Percentiles rank a stretch among this genome's conserved stretches.
Evolutionary conservation across 371 early-diverging fungal species (phyloP).

Genomic region (Mortierella sp.): DNA sequence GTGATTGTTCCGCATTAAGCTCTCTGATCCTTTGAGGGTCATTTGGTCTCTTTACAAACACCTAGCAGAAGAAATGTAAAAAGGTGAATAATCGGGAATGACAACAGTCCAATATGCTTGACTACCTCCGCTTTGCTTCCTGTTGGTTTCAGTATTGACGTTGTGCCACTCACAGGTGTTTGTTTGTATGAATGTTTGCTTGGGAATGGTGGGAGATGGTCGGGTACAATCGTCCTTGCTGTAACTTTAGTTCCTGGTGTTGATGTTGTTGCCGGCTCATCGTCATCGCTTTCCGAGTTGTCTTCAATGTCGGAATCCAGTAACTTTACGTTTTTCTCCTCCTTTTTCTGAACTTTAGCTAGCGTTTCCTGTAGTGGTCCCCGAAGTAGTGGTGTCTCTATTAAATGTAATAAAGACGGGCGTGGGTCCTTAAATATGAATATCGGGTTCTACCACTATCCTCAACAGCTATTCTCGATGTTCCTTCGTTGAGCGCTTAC

Average conservation of each 20-base stretch:
- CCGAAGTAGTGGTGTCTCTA: conserved; percentile 38
- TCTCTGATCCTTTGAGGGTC: conserved; percentile 73
- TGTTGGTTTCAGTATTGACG: not conserved
- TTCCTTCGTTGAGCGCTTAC: conserved; percentile 37
- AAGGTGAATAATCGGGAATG: not conserved
- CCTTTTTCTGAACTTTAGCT: conserved; percentile 29
- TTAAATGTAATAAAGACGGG: not conserved
- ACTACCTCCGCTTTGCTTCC: not conserved
- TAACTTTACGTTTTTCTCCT: conserved; percentile 25
- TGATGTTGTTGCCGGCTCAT: conserved; percentile 35
- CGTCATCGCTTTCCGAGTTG: conserved; percentile 46
- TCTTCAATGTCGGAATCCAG: conserved; percentile 54
- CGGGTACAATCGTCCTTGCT: conserved; percentile 63
- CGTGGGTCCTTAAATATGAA: not conserved
- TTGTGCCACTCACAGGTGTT: conserved; percentile 64
- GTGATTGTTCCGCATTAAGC: conserved; percentile 72
- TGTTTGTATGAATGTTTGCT: conserved; percentile 72
- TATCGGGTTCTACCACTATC: too few species aligned
- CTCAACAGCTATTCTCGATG: not conserved
- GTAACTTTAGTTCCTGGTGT: conserved; percentile 42
- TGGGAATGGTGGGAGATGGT: conserved; percentile 69
- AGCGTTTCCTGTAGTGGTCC: conserved; percentile 48
- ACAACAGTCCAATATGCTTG: too few species aligned
- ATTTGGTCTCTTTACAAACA: conserved; percentile 69
- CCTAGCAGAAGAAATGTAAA: conserved; percentile 40